These are phyloP conservation scores for Diaporthe amygdali DNA, from an alignment of 2,329 filamentous ascomycete species.

Conservation along the genomic window DNA sequence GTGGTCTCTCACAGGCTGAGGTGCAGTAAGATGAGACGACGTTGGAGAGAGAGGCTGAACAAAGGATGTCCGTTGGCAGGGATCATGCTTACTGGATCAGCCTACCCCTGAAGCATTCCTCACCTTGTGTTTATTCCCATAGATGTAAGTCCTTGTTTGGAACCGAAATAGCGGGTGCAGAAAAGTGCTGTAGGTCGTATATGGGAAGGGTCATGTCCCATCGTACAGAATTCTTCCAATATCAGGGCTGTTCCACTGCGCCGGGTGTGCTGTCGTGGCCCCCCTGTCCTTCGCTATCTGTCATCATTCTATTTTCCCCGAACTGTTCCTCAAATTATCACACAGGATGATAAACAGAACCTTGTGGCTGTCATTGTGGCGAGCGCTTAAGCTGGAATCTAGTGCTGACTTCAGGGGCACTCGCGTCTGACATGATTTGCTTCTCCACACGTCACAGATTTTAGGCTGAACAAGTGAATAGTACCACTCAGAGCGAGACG, in stretches of 20 bases:
- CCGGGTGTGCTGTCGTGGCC: neutral
- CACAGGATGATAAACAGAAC: neutral
- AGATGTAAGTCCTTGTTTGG: neutral
- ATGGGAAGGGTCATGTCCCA: neutral
- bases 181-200: neutral
- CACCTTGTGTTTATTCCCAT: neutral
- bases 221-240: neutral
- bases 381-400: neutral
- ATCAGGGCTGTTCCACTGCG: neutral
- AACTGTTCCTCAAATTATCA: neutral
- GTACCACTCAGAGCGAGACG: slow-evolving; percentile 29
- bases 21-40: neutral
- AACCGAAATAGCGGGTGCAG: neutral
- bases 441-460: neutral
- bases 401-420: neutral
- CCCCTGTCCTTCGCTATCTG: neutral
- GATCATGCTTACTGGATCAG: neutral
- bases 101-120: neutral
- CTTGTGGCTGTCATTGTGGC: neutral
- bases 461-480: neutral
- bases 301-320: neutral
- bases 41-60: neutral
- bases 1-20: neutral
- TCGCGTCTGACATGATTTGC: too few relatives aligned
- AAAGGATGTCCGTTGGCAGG: neutral